Conservation (phyloP, 1,139 yeast genomes). For the Sugiyamaella xylanicola region DNA sequence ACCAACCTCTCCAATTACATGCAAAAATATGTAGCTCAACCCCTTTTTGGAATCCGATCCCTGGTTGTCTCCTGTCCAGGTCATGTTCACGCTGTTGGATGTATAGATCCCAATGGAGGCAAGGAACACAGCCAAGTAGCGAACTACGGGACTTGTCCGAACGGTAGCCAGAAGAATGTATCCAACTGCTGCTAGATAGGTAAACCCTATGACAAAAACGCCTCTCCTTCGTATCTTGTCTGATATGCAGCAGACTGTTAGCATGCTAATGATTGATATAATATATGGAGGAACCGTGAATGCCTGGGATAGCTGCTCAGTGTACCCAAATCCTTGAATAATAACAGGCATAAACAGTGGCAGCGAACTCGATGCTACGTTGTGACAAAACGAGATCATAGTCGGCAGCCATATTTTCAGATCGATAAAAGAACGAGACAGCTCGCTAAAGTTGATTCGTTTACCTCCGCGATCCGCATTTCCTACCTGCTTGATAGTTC, state of each 20-base stretch:
- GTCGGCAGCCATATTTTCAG: conserved; percentile 31
- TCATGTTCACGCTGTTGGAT: conserved; percentile 34
- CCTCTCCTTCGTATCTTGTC: conserved; percentile 34
- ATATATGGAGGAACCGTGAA: conserved; percentile 36
- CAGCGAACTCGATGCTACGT: conserved; percentile 35
- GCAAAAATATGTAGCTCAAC: conserved; percentile 35
- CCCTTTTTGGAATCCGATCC: conserved; percentile 38
- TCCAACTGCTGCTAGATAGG: conserved; percentile 35
- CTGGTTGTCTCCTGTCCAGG: conserved; percentile 41
- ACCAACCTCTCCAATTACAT: conserved; percentile 39
- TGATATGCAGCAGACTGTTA: conserved; percentile 28
- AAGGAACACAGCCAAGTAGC: conserved; percentile 38
- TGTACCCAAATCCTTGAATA: conserved; percentile 36
- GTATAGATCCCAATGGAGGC: conserved; percentile 39
- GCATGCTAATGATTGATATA: conserved; percentile 30
- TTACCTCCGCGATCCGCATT: conserved; percentile 23
- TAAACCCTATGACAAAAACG: conserved; percentile 29
- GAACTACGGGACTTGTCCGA: conserved; percentile 28
- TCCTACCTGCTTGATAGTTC: conserved; percentile 32
- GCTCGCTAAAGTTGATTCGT: conserved; percentile 27
- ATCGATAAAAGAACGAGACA: conserved; percentile 28
- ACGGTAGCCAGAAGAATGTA: conserved; percentile 36
- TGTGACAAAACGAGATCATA: conserved; percentile 34
- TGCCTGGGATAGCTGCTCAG: conserved; percentile 33
- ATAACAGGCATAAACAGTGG: conserved; percentile 38